Evolutionary conservation across 768 basidiomycete genomes (phyloP), one percentile per base, ranked within the genome.

Genomic region (Rubroboletus pulcherrimus): DNA sequence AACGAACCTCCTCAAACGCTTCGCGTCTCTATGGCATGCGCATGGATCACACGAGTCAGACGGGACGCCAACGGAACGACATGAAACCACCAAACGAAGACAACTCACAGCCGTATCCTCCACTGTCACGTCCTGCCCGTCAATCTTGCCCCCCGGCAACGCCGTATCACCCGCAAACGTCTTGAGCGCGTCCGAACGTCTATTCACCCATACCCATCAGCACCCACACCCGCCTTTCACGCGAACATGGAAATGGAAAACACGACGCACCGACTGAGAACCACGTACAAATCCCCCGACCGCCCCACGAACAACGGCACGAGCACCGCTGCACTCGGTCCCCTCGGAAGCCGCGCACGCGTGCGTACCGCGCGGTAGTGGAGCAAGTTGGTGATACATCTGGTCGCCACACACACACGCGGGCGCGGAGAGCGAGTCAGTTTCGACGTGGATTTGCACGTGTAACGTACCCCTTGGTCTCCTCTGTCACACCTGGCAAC

Each of bases 151-250:
- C 7, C 93, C 93, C 0, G 93, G 93, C 5, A 96, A 72, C 1
- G 91, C 88, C 0, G 93, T 96, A 67, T 95, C 93, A 0, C 91
- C 91, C 0, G 93, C 89, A 63, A 89, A 96, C 9, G 86, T 79
- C 37, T 84, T 76, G 61, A 96, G 73, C 4, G 81, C 81, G 0
- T 86, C 77, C 2, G 92, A 84, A 2, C 93, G 85, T 57, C 93
- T 95, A 42, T 21, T 24, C 15, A 19, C 26, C 46, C 30, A 21
- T 31, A 41, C 1, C 6, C 15, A 43, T 37, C 38, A 42, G 34
- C n/a, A 15, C 26, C 21, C n/a, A 5, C 1, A 11, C 43, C 35
- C 34, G 6, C 3, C 15, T 5, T 7, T 15, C 26, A 3, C 14
- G 26, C 2, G 26, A 3, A 26, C 26, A 5, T 26, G 26, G 26